Percentiles rank a stretch among this genome's conserved stretches.
phyloP scores from a whole-genome alignment of 2,329 filamentous ascomycete genomes.

The Botrytis byssoidea region DNA sequence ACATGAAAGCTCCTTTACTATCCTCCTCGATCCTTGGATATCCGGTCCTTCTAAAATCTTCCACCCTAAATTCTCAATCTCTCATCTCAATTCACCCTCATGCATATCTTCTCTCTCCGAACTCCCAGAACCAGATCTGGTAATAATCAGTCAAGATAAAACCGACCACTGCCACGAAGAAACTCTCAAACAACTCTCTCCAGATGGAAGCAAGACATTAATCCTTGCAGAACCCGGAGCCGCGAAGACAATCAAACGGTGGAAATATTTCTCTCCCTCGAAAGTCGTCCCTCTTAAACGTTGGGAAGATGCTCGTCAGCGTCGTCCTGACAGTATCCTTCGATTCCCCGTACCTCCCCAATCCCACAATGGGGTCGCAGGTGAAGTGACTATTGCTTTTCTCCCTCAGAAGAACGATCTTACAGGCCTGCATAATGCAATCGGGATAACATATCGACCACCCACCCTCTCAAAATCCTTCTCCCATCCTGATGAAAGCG shows the following conservation, averaged over 20 bases:
- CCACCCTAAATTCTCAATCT: conserved; percentile 59
- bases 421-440: conserved; percentile 61
- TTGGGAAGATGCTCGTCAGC: conserved; percentile 45
- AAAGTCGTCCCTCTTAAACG: conserved; percentile 47
- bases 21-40: conserved; percentile 73
- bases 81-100: conserved; percentile 53
- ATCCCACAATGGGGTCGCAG: conserved; percentile 51
- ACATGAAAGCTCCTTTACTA: conserved; percentile 56
- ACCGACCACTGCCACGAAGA: conserved; percentile 70
- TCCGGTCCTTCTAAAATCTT: conserved; percentile 58
- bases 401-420: conserved; percentile 60
- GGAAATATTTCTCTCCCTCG: conserved; percentile 63
- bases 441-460: conserved; percentile 70
- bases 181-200: conserved; percentile 63
- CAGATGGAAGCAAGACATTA: conserved; percentile 52
- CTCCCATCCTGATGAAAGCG: conserved; percentile 1
- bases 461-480: conserved; percentile 17
- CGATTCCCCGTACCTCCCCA: conserved; percentile 55
- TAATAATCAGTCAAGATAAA: conserved; percentile 60
- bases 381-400: conserved; percentile 70
- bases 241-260: conserved; percentile 62
- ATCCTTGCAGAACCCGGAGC: conserved; percentile 66
- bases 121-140: conserved; percentile 53
- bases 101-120: conserved; percentile 58
- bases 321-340: conserved; percentile 33